Conservation (phyloP, 2,329 filamentous ascomycete genomes). For the Alternaria triticina region DNA sequence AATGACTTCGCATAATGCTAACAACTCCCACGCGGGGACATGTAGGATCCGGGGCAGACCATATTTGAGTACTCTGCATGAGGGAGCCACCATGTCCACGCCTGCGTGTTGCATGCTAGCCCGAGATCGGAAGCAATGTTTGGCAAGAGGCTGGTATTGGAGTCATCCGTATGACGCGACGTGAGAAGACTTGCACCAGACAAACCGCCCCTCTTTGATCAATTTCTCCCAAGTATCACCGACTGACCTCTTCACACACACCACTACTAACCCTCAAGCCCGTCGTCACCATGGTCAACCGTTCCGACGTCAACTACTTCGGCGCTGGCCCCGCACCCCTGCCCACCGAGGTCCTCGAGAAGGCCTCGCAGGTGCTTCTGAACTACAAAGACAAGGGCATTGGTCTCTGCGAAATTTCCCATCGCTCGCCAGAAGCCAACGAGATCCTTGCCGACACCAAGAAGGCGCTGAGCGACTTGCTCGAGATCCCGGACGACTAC, state of each 20-base stretch:
- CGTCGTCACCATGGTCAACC: constrained; percentile 65
- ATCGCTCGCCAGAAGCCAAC: constrained; percentile 79
- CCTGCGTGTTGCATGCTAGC: constrained; percentile 8
- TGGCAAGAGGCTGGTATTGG: constrained; percentile 18
- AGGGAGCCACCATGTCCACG: background rate
- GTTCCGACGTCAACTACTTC: constrained; percentile 82
- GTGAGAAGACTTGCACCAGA: constrained; percentile 21
- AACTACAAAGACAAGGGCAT: constrained; percentile 84
- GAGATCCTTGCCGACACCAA: constrained; percentile 82
- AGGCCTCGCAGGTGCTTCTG: constrained; percentile 76
- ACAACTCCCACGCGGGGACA: constrained; percentile 15
- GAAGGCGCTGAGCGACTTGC: constrained; percentile 71
- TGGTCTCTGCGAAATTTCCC: constrained; percentile 87
- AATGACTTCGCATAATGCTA: constrained; percentile 31
- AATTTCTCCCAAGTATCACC: constrained; percentile 3
- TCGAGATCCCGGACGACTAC: constrained; percentile 86
- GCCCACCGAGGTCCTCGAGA: constrained; percentile 80
- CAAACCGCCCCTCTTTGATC: constrained; percentile 9
- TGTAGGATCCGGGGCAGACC: constrained; percentile 2
- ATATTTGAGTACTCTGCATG: constrained; percentile 1
- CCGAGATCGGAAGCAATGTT: constrained; percentile 30
- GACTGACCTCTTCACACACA: background rate
- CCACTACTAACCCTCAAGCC: background rate
- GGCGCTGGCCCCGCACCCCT: constrained; percentile 89
- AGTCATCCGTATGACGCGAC: constrained; percentile 41